Conservation (phyloP, 78 protist species). For the Dictyostelium citrinum region DNA sequence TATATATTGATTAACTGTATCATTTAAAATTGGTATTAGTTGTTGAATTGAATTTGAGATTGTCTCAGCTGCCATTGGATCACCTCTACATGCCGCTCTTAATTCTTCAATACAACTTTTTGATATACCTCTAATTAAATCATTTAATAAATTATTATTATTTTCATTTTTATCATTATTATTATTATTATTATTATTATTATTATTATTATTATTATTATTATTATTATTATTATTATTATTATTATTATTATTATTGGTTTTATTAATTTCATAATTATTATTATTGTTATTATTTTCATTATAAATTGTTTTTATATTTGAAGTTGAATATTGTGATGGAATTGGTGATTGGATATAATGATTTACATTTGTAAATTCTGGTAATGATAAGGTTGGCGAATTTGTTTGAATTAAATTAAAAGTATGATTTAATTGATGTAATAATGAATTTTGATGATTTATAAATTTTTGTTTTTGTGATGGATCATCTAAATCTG, state of each 20-base stretch:
- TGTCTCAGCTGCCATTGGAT: not conserved
- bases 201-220: not conserved
- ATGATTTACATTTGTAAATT: not conserved
- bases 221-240: not conserved
- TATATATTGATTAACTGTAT: not conserved
- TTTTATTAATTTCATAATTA: not conserved
- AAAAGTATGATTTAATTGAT: not conserved
- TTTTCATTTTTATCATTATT: not conserved
- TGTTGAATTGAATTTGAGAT: conserved; percentile 2
- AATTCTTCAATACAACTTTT: conserved; percentile 21
- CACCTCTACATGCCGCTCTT: conserved; percentile 39
- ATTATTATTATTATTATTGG: too few species aligned
- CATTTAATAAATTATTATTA: conserved; percentile 4
- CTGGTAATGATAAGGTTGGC: not conserved
- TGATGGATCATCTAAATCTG: conserved; percentile 17
- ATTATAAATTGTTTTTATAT: not conserved
- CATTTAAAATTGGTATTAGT: not conserved
- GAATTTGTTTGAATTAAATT: not conserved
- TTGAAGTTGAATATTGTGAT: not conserved
- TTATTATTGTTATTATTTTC: not conserved
- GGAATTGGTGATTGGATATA: not conserved
- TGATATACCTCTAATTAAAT: conserved; percentile 4
- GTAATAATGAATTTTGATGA: not conserved
- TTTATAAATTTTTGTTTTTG: not conserved
- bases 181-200: not conserved